Evolutionary conservation across 495 filamentous ascomycete genomes (phyloP).

Genomic region (Jackrogersella multiformis): DNA sequence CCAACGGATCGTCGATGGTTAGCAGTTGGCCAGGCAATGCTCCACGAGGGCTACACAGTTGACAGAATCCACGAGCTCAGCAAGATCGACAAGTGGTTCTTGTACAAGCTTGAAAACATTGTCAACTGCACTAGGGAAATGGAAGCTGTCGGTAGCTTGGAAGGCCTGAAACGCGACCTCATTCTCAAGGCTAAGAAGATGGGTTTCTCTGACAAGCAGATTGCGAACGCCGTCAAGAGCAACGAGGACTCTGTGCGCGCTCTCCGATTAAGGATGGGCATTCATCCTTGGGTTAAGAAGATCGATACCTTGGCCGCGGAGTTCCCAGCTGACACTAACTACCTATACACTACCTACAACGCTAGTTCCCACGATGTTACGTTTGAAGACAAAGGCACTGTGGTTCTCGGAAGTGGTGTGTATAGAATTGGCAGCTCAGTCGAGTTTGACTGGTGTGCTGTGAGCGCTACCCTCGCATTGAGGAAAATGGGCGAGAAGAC

Average conservation of each 20-base stretch:
- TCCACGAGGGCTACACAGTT: constrained; percentile 93
- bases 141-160: constrained; percentile 85
- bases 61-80: constrained; percentile 90
- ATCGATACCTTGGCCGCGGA: constrained; percentile 97
- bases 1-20: constrained; percentile 96
- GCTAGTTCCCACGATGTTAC: constrained; percentile 93
- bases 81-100: constrained; percentile 97
- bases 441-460: constrained; percentile 99
- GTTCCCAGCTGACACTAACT: constrained; percentile 97
- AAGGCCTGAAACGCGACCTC: constrained; percentile 85
- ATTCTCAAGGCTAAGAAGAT: constrained; percentile 93
- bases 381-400: constrained; percentile 91
- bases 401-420: constrained; percentile 92
- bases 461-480: constrained; percentile 88
- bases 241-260: constrained; percentile 91
- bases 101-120: constrained; percentile 97
- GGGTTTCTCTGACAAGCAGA: constrained; percentile 96
- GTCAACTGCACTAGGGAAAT: constrained; percentile 89
- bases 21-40: constrained; percentile 96
- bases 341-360: constrained; percentile 98
- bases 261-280: constrained; percentile 82
- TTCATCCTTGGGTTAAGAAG: constrained; percentile 93
- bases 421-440: constrained; percentile 98
- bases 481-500: constrained; percentile 94
- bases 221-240: constrained; percentile 83